Percentiles rank a stretch among this genome's conserved stretches.
phyloP scores from a whole-genome alignment of 2,329 filamentous ascomycete genomes.

The Domatiomyces catenatus region DNA sequence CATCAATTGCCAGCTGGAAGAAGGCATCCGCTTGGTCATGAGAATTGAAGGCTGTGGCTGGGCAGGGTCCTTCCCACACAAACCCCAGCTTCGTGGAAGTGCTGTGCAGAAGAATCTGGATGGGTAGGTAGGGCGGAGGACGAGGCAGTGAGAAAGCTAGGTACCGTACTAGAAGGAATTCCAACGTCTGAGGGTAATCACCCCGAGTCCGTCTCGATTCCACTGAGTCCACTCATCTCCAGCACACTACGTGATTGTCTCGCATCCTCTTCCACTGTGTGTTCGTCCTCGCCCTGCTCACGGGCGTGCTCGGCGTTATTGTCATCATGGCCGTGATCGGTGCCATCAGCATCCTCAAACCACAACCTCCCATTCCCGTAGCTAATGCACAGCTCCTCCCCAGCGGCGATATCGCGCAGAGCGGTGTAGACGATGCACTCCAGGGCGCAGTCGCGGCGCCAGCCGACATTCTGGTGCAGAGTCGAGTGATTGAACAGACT shows the following conservation, averaged over 20 bases:
- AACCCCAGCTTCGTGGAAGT: background rate
- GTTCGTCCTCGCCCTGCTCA: background rate
- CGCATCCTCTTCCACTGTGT: background rate
- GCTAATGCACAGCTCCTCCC: constrained; percentile 37
- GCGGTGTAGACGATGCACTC: constrained; percentile 33
- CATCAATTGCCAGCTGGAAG: too few relatives aligned
- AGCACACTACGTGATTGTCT: constrained; percentile 6
- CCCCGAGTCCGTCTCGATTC: constrained; percentile 2
- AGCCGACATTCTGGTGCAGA: constrained; percentile 35
- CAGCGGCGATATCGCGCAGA: constrained; percentile 30
- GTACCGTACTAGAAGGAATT: too few relatives aligned
- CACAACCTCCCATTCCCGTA: constrained; percentile 18
- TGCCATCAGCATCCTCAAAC: constrained; percentile 17
- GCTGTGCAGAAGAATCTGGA: background rate
- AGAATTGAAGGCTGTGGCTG: background rate
- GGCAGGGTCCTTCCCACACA: background rate
- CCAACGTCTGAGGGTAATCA: too few relatives aligned
- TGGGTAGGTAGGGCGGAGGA: background rate
- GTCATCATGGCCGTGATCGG: constrained; percentile 1
- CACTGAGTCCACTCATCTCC: constrained; percentile 11
- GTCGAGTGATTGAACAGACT: constrained; percentile 42
- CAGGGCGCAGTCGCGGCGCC: constrained; percentile 31
- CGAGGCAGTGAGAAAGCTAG: background rate
- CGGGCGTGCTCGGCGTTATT: constrained; percentile 2
- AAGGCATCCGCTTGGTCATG: too few relatives aligned